Percentiles rank a stretch among this genome's conserved stretches.
These are phyloP conservation scores for Chytridium lagenaria DNA, from an alignment of 371 early-diverging fungal genomes.

Conservation along the genomic window DNA sequence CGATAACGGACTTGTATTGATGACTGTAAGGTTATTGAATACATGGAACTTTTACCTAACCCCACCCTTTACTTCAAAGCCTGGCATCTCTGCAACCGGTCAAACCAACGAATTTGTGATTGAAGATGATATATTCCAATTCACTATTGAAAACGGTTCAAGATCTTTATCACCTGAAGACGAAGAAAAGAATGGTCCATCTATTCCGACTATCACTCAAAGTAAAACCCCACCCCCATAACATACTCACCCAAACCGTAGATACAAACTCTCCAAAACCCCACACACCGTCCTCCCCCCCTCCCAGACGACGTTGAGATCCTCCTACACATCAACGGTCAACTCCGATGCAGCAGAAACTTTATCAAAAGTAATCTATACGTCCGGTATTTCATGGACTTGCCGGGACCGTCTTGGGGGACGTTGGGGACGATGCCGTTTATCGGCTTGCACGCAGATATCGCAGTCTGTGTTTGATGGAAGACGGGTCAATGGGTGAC, in stretches of 20 bases:
- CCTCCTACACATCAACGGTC: conserved; percentile 37
- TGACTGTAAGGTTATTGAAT: conserved; percentile 45
- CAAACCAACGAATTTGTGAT: conserved; percentile 40
- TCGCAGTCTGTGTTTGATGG: conserved; percentile 4
- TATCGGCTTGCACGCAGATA: conserved; percentile 34
- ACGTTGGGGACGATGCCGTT: too few species aligned
- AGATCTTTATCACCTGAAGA: conserved; percentile 34
- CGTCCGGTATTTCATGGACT: conserved; percentile 39
- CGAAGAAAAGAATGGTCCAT: conserved; percentile 50
- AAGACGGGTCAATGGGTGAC: conserved; percentile 29
- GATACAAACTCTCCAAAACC: conserved; percentile 5
- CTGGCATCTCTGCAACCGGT: conserved; percentile 15
- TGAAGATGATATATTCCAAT: conserved; percentile 46
- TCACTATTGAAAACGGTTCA: conserved; percentile 44
- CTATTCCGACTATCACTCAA: conserved; percentile 37
- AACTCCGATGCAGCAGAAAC: conserved; percentile 34
- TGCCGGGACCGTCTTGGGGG: too few species aligned
- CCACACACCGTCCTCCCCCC: conserved; percentile 27
- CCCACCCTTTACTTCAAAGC: neutral
- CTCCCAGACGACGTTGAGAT: conserved; percentile 25
- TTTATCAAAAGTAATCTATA: conserved; percentile 37
- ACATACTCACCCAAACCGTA: neutral
- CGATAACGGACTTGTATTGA: conserved; percentile 42
- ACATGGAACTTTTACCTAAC: neutral
- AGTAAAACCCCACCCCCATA: conserved; percentile 13